Evolutionary conservation across 495 filamentous ascomycete genomes (phyloP).

Genomic region (Penicillium subrubescens): DNA sequence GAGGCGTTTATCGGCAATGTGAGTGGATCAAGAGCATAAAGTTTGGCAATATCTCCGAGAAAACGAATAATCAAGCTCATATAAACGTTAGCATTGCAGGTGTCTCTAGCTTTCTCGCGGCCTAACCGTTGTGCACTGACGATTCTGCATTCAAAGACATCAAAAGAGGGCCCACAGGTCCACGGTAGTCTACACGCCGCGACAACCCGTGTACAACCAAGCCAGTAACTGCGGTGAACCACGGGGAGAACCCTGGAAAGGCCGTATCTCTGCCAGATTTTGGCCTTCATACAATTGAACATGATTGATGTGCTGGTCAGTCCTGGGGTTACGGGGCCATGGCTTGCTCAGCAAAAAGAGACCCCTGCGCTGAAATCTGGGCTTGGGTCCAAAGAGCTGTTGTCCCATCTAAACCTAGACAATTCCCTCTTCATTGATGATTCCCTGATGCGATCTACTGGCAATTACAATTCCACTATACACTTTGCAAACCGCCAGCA

Average conservation of each 20-base stretch:
- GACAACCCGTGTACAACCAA: slow-evolving; percentile 35
- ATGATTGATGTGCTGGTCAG: slow-evolving; percentile 24
- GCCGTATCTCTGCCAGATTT: neutral
- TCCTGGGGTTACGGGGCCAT: slow-evolving; percentile 14
- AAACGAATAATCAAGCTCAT: slow-evolving; percentile 21
- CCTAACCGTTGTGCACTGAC: slow-evolving; percentile 22
- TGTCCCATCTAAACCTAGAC: neutral
- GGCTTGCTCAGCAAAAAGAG: slow-evolving; percentile 14
- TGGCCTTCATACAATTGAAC: neutral
- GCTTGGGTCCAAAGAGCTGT: neutral
- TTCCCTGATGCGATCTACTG: neutral
- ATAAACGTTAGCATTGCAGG: slow-evolving; percentile 32
- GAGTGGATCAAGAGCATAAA: neutral
- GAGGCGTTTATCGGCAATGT: neutral
- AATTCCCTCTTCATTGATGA: neutral
- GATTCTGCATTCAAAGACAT: slow-evolving; percentile 2
- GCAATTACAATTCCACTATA: neutral
- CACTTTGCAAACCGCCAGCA: neutral
- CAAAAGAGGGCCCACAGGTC: slow-evolving; percentile 15
- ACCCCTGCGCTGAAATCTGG: neutral
- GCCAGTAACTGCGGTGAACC: slow-evolving; percentile 29
- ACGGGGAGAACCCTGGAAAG: neutral
- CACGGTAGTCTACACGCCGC: slow-evolving; percentile 30
- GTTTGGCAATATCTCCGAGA: neutral
- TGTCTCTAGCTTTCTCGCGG: slow-evolving; percentile 22